phyloP scores from a whole-genome alignment of 108 stramenopile genomes.

The Fistulifera pelliculosa region DNA sequence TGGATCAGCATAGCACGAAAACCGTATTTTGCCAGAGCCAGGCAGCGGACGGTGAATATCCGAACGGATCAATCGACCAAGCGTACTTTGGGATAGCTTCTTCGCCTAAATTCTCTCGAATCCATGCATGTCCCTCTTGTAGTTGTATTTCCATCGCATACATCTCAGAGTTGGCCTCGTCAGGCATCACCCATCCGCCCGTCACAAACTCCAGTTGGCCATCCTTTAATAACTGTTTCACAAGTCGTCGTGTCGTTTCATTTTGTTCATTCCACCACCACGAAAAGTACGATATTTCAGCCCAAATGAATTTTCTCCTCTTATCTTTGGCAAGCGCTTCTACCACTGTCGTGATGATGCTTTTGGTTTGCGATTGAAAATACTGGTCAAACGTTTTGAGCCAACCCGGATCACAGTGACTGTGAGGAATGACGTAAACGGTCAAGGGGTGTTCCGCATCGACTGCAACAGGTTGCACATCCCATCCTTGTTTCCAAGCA shows the following conservation, averaged over 20 bases:
- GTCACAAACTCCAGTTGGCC: slow-evolving; percentile 55
- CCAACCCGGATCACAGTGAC: slow-evolving; percentile 64
- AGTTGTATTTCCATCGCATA: slow-evolving; percentile 64
- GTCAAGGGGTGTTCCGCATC: slow-evolving; percentile 17
- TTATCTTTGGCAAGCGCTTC: slow-evolving; percentile 24
- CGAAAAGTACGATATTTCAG: slow-evolving; percentile 59
- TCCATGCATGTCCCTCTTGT: slow-evolving; percentile 57
- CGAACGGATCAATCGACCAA: slow-evolving; percentile 65
- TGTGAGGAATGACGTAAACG: slow-evolving; percentile 52
- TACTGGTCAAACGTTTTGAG: slow-evolving; percentile 66
- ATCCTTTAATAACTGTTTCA: slow-evolving; percentile 15
- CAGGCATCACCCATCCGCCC: slow-evolving; percentile 59
- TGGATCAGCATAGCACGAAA: slow-evolving; percentile 57
- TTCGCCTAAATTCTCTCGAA: slow-evolving; percentile 33
- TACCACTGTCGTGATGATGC: slow-evolving; percentile 36
- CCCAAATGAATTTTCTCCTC: slow-evolving; percentile 54
- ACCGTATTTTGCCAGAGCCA: slow-evolving; percentile 34
- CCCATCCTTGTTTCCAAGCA: slow-evolving; percentile 54
- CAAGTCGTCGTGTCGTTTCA: slow-evolving; percentile 2
- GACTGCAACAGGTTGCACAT: slow-evolving; percentile 24
- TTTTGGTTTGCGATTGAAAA: slow-evolving; percentile 49
- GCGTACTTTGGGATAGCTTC: slow-evolving; percentile 47
- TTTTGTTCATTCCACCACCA: slow-evolving; percentile 63
- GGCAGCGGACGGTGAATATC: slow-evolving; percentile 54
- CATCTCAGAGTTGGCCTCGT: slow-evolving; percentile 55